phyloP scores from a whole-genome alignment of 2,329 filamentous ascomycete genomes.

The Xylaria sp. region DNA sequence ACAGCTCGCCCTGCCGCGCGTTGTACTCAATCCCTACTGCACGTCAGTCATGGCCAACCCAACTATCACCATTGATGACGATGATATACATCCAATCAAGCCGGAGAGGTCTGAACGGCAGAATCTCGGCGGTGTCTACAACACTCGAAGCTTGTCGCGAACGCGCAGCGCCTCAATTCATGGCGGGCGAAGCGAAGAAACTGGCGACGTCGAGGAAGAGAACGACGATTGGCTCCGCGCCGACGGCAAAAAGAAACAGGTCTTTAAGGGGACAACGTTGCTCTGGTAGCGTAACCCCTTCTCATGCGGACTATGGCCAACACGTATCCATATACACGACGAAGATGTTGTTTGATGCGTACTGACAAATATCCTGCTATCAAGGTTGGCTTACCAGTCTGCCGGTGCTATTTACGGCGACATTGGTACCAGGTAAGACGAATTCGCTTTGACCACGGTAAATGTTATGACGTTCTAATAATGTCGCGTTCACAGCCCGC shows the following conservation, averaged over 20 bases:
- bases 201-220: slow-evolving; percentile 48
- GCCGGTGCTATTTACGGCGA: slow-evolving; percentile 77
- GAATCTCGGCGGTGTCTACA: slow-evolving; percentile 50
- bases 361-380: slow-evolving; percentile 18
- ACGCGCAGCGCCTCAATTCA: slow-evolving; percentile 43
- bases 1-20: slow-evolving; percentile 10
- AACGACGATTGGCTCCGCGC: slow-evolving; percentile 51
- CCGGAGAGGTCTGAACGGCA: slow-evolving; percentile 34
- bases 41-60: slow-evolving; percentile 43
- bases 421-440: slow-evolving; percentile 62
- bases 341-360: slow-evolving; percentile 5
- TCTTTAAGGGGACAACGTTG: slow-evolving; percentile 52
- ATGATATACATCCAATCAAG: slow-evolving; percentile 45
- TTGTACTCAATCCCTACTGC: not conserved
- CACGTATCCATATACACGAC: not conserved
- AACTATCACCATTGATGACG: slow-evolving; percentile 46
- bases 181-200: slow-evolving; percentile 40
- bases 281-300: slow-evolving; percentile 48
- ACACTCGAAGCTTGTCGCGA: slow-evolving; percentile 49
- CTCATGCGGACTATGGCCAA: not conserved
- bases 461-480: slow-evolving; percentile 2
- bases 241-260: slow-evolving; percentile 52
- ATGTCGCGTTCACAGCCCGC: slow-evolving; percentile 58
- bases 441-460: not conserved
- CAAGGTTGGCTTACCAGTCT: slow-evolving; percentile 70